Base-by-base conservation (phyloP, 2,329 filamentous ascomycete species). In the Scedosporium minutisporum region DNA sequence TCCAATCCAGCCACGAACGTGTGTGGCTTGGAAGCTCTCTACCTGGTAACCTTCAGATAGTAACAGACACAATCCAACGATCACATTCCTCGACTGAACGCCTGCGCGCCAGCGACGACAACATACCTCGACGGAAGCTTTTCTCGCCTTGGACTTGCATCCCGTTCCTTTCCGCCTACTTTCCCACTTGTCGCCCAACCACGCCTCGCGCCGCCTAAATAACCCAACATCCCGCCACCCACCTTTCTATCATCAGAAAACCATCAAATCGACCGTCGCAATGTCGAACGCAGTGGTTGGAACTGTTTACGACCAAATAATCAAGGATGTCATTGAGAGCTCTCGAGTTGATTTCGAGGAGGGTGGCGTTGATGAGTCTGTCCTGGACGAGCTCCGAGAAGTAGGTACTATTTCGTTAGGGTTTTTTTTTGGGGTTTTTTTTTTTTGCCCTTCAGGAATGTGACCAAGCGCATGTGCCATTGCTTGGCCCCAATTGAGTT, bases 311-410 rank as follows among this genome's bases (percentile, higher is more conserved):
- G 81, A 87, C 75, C 79, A 82, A 70, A 87, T 90, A 74, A 90
- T 90, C 72, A 81, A 88, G 66, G 91, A 95, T 78, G 92, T 99
- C 73, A 91, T 97, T 76, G 88, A 93, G 69, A 89, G 90, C 68
- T 97, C 93, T 71, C 85, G 90, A 71, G 90, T 93, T 71, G 95
- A 97, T 77, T 97, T 99, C 74, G 95, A 99, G 75, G 95, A 99
- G 78, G 91, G 89, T 69, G 95, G 95, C 70, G 89, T 97, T 67
- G 91, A 96, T 70, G 89, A 93, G 74, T 81, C 85, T 69, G 93
- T 93, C 60, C 79, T 99, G 70, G 86, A 93, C 68, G 91, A 96
- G 74, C 80, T 99, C 81, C 88, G 87, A 76, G 83, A 88, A 86
- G 93, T 97, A 81, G 83, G 90, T 79, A 21, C n/a, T n/a, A 27